phyloP scores from a whole-genome alignment of 2,329 filamentous ascomycete genomes.

The Alternaria hordeiaustralica region DNA sequence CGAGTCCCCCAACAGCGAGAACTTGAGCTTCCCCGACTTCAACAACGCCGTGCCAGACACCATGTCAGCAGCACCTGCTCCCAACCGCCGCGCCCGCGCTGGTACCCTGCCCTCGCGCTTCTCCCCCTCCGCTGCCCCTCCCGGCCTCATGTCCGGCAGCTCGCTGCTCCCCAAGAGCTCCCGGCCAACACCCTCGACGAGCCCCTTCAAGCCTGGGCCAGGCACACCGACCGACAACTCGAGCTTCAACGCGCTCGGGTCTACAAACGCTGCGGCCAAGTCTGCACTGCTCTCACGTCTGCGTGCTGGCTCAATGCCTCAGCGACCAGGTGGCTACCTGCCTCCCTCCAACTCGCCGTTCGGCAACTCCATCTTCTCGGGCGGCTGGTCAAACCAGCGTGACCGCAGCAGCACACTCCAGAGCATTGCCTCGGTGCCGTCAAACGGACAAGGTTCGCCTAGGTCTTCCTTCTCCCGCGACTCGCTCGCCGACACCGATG shows the following conservation, averaged over 20 bases:
- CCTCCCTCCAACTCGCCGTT: slow-evolving; percentile 69
- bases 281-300: slow-evolving; percentile 83
- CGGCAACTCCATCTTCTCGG: slow-evolving; percentile 85
- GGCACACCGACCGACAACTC: slow-evolving; percentile 47
- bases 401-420: slow-evolving; percentile 88
- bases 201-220: slow-evolving; percentile 77
- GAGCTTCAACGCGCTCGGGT: slow-evolving; percentile 54
- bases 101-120: slow-evolving; percentile 97
- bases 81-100: slow-evolving; percentile 81
- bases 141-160: slow-evolving; percentile 59
- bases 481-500: slow-evolving; percentile 83
- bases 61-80: slow-evolving; percentile 61
- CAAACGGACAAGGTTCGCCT: slow-evolving; percentile 86
- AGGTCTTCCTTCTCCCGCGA: slow-evolving; percentile 86
- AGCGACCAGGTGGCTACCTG: slow-evolving; percentile 72
- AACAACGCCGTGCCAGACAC: slow-evolving; percentile 72
- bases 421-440: slow-evolving; percentile 86
- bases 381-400: slow-evolving; percentile 80
- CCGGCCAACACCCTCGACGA: slow-evolving; percentile 84
- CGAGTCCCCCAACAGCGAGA: slow-evolving; percentile 90
- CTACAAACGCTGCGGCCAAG: slow-evolving; percentile 60
- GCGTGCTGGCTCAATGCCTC: slow-evolving; percentile 92
- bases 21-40: slow-evolving; percentile 94
- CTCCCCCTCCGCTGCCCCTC: slow-evolving; percentile 74
- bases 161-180: slow-evolving; percentile 76